phyloP scores from a whole-genome alignment of 768 basidiomycete genomes.

The Porpolomopsis calyptriformis region DNA sequence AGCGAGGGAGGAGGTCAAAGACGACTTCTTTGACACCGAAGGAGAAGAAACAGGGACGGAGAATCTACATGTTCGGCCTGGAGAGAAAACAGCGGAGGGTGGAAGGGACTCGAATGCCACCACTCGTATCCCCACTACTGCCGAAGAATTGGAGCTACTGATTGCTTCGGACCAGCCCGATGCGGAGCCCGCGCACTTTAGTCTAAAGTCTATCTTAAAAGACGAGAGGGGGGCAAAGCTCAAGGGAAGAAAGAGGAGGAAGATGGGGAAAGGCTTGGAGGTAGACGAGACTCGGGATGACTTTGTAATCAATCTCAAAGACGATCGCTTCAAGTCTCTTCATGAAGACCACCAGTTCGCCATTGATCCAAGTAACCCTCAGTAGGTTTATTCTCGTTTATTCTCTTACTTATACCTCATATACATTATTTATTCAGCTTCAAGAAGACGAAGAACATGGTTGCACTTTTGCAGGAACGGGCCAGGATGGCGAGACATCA shows the following conservation, averaged over 20 bases:
- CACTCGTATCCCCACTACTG: slow-evolving; percentile 35
- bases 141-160: slow-evolving; percentile 58
- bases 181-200: slow-evolving; percentile 68
- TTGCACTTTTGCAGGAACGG: slow-evolving; percentile 75
- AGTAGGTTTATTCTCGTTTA: slow-evolving; percentile 41
- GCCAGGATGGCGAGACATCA: slow-evolving; percentile 44
- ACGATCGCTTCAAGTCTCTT: slow-evolving; percentile 78
- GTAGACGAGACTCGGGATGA: slow-evolving; percentile 65
- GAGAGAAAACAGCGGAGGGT: slow-evolving; percentile 15
- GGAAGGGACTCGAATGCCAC: slow-evolving; percentile 12
- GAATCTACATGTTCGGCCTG: neutral
- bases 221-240: slow-evolving; percentile 59
- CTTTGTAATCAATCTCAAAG: slow-evolving; percentile 76
- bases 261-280: slow-evolving; percentile 29
- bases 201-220: slow-evolving; percentile 80
- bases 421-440: slow-evolving; percentile 41
- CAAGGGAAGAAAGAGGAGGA: slow-evolving; percentile 36
- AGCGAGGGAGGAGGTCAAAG: slow-evolving; percentile 24
- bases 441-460: slow-evolving; percentile 89
- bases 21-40: slow-evolving; percentile 70
- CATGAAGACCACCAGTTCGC: slow-evolving; percentile 89
- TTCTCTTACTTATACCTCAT: neutral
- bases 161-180: slow-evolving; percentile 43
- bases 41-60: slow-evolving; percentile 28
- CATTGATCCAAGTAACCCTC: slow-evolving; percentile 92